Evolutionary conservation across 2,329 filamentous ascomycete genomes (phyloP), one percentile per base, ranked within the genome.

Genomic region (Diaporthe sp.): DNA sequence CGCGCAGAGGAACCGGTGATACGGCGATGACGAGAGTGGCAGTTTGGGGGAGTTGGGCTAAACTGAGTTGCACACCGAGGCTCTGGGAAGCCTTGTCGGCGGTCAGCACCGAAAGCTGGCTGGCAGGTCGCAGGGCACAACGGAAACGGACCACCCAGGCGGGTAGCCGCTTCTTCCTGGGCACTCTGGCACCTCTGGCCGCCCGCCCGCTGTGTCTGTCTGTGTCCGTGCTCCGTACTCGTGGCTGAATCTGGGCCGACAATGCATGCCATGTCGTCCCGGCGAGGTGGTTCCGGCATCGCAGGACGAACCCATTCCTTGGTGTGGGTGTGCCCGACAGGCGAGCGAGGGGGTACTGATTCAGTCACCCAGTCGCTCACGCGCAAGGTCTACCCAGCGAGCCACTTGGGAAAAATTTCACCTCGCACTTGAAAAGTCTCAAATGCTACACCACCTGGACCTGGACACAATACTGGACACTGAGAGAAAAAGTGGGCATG

Each of bases 301-400:
- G 64, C 64, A 52, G 64, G 64, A 67, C 19, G 64, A 67, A 67
- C 45, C 45, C 33, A 67, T 67, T 28, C 8, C 64, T 67, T 67
- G 64, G 45, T 52, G 64, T 67, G 45, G 42, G 64, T 38, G 64
- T 19, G 64, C 45, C 61, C 42, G 61, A 52, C 45, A 52, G 64
- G 47, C 64, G 47, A 38, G 33, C 45, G 45, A 52, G 45, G 64
- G 45, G 64, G 9, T 30, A 52, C 64, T 67, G 64, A 67, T 52
- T 67, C 64, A 67, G 64, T 52, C 64, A 52, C 64, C 64, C 64
- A 38, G 64, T 52, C 61, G 30, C 42, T 35, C 19, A n/a, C 6
- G 61, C 42, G 30, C 61, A 67, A 67, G 61, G 42, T 67, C 61
- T 66, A 35, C 61, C 61, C 61, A 67, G 61, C 61, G 61, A 67